These are phyloP conservation scores for Prototheca cutis DNA, from an alignment of 163 green algal genomes.

Conservation along the genomic window DNA sequence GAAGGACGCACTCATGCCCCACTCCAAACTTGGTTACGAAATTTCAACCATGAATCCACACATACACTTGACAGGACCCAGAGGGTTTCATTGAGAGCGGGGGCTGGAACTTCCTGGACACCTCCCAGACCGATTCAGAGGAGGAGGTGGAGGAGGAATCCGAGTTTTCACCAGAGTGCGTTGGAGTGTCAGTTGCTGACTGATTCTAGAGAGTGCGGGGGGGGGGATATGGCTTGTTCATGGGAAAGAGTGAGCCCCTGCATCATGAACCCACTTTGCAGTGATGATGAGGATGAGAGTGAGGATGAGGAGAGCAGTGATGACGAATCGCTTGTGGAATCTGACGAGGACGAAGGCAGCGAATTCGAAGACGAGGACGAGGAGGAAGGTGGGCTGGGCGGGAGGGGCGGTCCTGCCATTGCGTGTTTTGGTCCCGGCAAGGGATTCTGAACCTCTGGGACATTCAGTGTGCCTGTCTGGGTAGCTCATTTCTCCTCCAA, in stretches of 20 bases:
- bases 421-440: too few species aligned
- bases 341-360: constrained; percentile 33
- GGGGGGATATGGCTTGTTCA: not conserved
- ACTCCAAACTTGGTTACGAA: too few species aligned
- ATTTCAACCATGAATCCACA: too few species aligned
- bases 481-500: not conserved
- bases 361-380: constrained; percentile 55
- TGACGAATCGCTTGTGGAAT: constrained; percentile 28
- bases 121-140: constrained; percentile 56
- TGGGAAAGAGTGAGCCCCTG: not conserved
- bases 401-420: not conserved
- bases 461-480: not conserved
- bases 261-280: too few species aligned
- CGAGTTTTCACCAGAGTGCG: constrained; percentile 33
- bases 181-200: not conserved
- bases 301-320: constrained; percentile 43
- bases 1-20: too few species aligned
- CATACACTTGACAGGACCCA: constrained; percentile 69
- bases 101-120: constrained; percentile 95
- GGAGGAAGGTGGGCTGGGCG: constrained; percentile 20
- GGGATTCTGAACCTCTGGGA: too few species aligned
- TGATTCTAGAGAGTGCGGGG: not conserved
- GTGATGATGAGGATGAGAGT: constrained; percentile 33
- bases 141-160: constrained; percentile 54
- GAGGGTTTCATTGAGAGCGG: constrained; percentile 88